Evolutionary conservation across 169 alveolate species (phyloP), one percentile per base, ranked within the genome.

Genomic region (Plasmodium billcollinsi): DNA sequence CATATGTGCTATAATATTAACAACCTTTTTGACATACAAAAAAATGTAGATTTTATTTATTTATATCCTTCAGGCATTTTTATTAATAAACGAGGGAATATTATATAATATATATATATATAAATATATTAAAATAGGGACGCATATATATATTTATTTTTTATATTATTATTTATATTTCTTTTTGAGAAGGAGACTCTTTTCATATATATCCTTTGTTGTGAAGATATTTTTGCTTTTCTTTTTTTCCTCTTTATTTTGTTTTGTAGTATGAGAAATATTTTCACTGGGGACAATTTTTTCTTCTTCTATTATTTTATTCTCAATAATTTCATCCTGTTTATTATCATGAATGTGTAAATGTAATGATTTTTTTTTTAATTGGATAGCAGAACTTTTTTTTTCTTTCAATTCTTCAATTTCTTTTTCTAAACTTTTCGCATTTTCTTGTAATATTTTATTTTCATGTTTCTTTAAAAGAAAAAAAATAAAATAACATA

Each of bases 391-490:
- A 15, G 29, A 15, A 21, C 49, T 39, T 21, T 12, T 21, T 61
- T 61, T n/a, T 47, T 43, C 47, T 15, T 11, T 29, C 58, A 76
- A 65, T 76, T 63, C 78, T 12, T 52, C 52, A 26, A 76, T 76
- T 21, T 76, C 89, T 21, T 66, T 52, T 18, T 50, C 21, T 45
- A 76, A 45, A 61, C 89, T 76, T 58, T 66, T 63, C 76, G 67
- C 29, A 45, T 66, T 76, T 54, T 69, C 70, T 56, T 67, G 71
- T 12, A 76, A 59, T 54, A 66, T 73, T 74, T 29, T 58, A 50
- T 76, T 76, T 61, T 76, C 89, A 26, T n/a, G 50, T 76, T 76
- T 76, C 89, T 76, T 18, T 26, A 43, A 18, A 15, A 39, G 12
- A 63, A 45, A 59, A 50, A 20, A 29, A 45, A 45, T 3, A 26